Percentiles rank a stretch among this genome's conserved stretches.
These are phyloP conservation scores for Astrothelium subdiscretum DNA, from an alignment of 495 filamentous ascomycete genomes.

Conservation along the genomic window DNA sequence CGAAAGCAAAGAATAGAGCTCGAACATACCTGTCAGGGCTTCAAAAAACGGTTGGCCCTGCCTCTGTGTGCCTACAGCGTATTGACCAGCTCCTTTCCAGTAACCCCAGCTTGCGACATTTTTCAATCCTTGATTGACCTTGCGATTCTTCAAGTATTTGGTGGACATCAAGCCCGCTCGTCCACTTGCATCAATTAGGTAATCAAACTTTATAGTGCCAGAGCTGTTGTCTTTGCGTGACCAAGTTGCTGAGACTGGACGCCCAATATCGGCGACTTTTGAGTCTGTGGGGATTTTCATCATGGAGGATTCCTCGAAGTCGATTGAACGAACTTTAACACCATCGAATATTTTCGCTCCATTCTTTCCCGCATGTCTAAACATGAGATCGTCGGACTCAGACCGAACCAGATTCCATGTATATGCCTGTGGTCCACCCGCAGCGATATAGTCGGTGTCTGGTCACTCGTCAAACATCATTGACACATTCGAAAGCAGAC, in stretches of 20 bases:
- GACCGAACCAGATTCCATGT: not conserved
- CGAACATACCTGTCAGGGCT: not conserved
- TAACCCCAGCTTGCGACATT: not conserved
- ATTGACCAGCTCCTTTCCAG: not conserved
- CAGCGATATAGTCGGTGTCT: not conserved
- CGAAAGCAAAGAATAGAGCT: too few species aligned
- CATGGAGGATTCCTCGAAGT: too few species aligned
- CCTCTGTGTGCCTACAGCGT: not conserved
- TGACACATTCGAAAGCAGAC: not conserved
- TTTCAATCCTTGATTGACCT: not conserved
- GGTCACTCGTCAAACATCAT: not conserved
- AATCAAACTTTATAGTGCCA: not conserved
- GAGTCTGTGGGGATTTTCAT: not conserved
- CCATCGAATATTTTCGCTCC: not conserved
- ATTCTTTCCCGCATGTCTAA: not conserved
- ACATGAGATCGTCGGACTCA: not conserved
- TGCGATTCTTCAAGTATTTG: not conserved
- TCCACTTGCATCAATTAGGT: not conserved
- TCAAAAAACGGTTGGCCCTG: not conserved
- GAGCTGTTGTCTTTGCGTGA: constrained; percentile 29
- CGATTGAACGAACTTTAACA: not conserved
- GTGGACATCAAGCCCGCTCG: not conserved
- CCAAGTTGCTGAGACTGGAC: constrained; percentile 37
- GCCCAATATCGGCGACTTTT: constrained; percentile 21
- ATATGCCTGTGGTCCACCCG: not conserved